These are phyloP conservation scores for Trichocladium uniseriatum DNA, from an alignment of 495 filamentous ascomycete species.

Conservation along the genomic window DNA sequence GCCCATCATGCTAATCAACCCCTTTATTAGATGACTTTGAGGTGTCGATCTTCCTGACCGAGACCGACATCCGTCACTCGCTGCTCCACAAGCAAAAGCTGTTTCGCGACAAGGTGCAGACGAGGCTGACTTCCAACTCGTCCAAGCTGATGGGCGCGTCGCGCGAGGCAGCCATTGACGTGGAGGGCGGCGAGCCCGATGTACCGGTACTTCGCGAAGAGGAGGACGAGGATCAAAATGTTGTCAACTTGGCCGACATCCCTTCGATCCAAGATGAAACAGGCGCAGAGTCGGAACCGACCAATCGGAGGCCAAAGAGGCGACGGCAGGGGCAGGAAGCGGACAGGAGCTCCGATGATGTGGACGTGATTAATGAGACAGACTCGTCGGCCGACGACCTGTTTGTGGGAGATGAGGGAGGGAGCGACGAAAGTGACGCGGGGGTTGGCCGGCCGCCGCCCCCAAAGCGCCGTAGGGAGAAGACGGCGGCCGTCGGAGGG, in stretches of 20 bases:
- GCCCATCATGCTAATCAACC: background rate
- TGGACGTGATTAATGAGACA: conserved; percentile 8
- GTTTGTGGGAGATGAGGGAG: conserved; percentile 24
- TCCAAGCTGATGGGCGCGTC: conserved; percentile 48
- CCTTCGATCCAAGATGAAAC: conserved; percentile 30
- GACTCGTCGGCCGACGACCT: conserved; percentile 23
- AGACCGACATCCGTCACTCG: conserved; percentile 78
- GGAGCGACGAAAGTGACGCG: conserved; percentile 19
- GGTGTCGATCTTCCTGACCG: conserved; percentile 84
- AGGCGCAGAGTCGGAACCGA: conserved; percentile 19
- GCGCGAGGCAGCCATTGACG: conserved; percentile 41
- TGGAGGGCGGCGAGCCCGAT: conserved; percentile 37
- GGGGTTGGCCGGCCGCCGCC: conserved; percentile 19
- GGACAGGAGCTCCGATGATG: conserved; percentile 19
- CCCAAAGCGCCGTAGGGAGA: conserved; percentile 42
- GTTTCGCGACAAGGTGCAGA: conserved; percentile 48
- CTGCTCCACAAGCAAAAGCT: conserved; percentile 75
- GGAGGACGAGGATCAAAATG: conserved; percentile 33
- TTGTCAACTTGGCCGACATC: conserved; percentile 35
- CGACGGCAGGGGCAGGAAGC: conserved; percentile 17
- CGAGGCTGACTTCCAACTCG: conserved; percentile 47
- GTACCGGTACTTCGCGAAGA: conserved; percentile 30
- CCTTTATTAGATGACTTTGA: conserved; percentile 95
- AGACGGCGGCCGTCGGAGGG: conserved; percentile 13
- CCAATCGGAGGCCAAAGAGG: conserved; percentile 26